Evolutionary conservation across 2,329 filamentous ascomycete species (phyloP).

Genomic region (Talaromyces atroroseus): DNA sequence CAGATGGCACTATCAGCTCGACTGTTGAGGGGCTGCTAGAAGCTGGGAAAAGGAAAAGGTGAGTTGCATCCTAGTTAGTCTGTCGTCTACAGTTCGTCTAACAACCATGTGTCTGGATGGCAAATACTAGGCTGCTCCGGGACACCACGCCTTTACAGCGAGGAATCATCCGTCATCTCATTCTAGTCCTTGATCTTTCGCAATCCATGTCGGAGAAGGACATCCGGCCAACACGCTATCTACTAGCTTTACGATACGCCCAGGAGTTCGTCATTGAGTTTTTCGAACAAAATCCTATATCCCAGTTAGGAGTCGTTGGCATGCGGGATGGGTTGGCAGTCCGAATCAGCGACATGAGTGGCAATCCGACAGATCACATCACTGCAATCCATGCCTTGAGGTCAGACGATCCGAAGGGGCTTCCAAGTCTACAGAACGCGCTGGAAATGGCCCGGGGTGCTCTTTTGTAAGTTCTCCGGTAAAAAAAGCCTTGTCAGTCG

Average conservation of each 20-base stretch:
- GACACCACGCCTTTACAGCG: conserved; percentile 94
- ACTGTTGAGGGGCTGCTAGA: conserved; percentile 69
- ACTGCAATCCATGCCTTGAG: conserved; percentile 65
- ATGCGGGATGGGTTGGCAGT: conserved; percentile 90
- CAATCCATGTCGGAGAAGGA: conserved; percentile 95
- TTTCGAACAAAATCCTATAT: conserved; percentile 98
- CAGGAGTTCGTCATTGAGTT: conserved; percentile 87
- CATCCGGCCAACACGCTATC: conserved; percentile 78
- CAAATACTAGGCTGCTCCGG: conserved; percentile 65
- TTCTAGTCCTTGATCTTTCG: conserved; percentile 86
- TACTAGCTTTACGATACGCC: conserved; percentile 75
- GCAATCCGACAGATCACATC: conserved; percentile 85
- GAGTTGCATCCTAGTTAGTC: neutral
- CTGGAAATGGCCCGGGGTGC: conserved; percentile 90
- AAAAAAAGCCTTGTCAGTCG: neutral
- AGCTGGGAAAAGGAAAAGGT: conserved; percentile 73
- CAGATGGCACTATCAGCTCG: conserved; percentile 69
- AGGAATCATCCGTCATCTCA: conserved; percentile 93
- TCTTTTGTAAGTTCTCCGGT: conserved; percentile 58
- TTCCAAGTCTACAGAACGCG: conserved; percentile 84
- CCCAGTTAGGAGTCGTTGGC: conserved; percentile 83
- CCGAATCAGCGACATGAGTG: conserved; percentile 80
- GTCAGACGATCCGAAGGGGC: conserved; percentile 64
- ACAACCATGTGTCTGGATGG: conserved; percentile 16
- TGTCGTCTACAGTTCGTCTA: neutral